Conservation (phyloP, 495 filamentous ascomycete genomes). For the Neurospora discreta region DNA sequence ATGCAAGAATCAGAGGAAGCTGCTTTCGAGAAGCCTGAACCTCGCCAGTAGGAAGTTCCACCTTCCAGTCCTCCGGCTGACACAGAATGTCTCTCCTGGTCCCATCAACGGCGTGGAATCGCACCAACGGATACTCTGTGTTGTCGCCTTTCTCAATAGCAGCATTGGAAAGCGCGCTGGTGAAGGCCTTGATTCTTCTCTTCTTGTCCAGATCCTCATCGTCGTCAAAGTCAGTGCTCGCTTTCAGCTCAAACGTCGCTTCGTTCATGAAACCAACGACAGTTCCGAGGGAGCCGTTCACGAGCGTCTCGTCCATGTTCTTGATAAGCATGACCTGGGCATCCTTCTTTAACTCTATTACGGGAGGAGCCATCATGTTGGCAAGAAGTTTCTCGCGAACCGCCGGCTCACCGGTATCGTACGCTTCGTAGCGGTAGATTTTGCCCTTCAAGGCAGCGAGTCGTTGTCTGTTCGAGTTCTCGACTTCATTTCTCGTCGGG, state of each 20-base stretch:
- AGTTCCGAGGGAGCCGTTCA: constrained; percentile 86
- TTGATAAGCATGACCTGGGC: constrained; percentile 99
- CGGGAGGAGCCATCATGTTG: constrained; percentile 84
- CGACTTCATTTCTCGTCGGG: constrained; percentile 82
- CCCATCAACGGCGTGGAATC: constrained; percentile 70
- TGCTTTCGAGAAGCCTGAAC: constrained; percentile 75
- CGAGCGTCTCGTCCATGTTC: constrained; percentile 86
- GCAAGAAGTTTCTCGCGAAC: constrained; percentile 66
- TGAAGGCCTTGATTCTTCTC: constrained; percentile 28
- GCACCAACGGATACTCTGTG: constrained; percentile 66
- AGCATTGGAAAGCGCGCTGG: constrained; percentile 15
- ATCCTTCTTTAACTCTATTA: constrained; percentile 73
- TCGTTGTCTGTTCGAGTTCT: constrained; percentile 65
- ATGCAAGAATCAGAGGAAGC: constrained; percentile 82
- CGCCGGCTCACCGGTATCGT: constrained; percentile 63
- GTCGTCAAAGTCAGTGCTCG: constrained; percentile 44
- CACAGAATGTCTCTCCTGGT: constrained; percentile 68
- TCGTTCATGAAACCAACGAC: constrained; percentile 83
- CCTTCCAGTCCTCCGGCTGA: constrained; percentile 84
- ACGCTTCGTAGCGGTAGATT: constrained; percentile 52
- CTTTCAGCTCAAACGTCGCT: constrained; percentile 54
- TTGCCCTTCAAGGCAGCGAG: constrained; percentile 63
- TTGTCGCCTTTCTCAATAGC: constrained; percentile 21
- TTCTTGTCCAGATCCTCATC: constrained; percentile 36
- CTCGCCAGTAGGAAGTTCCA: constrained; percentile 91